Evolutionary conservation across 495 filamentous ascomycete genomes (phyloP).

Genomic region (Annulohypoxylon nitens): DNA sequence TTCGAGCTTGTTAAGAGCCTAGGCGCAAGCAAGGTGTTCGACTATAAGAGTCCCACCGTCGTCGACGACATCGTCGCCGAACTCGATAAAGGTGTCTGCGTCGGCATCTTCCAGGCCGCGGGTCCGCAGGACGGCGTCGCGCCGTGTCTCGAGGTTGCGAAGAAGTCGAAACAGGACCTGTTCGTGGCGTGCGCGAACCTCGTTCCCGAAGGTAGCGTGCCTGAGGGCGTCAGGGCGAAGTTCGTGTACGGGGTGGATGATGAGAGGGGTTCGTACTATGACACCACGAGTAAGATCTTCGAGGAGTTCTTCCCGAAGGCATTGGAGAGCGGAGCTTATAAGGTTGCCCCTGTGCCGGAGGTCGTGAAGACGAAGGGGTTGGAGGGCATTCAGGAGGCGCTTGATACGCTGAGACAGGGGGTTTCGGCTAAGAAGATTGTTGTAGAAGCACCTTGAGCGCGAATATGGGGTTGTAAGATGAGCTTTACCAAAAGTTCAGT

Average conservation of each 20-base stretch:
- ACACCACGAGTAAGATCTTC: constrained; percentile 35
- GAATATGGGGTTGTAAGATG: too few relatives aligned
- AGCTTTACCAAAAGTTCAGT: too few relatives aligned
- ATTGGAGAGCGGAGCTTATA: constrained; percentile 38
- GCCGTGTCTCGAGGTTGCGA: constrained; percentile 35
- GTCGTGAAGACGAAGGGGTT: constrained; percentile 46
- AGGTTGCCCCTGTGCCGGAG: constrained; percentile 47
- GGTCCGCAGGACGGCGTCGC: constrained; percentile 22
- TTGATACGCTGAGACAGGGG: constrained; percentile 53
- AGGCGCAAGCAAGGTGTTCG: constrained; percentile 48
- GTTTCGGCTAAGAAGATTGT: constrained; percentile 65
- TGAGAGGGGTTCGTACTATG: constrained; percentile 9
- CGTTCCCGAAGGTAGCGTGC: constrained; percentile 14
- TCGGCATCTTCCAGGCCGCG: constrained; percentile 42
- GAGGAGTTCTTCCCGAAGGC: constrained; percentile 44
- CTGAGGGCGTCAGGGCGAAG: constrained; percentile 19
- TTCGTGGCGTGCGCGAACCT: constrained; percentile 35
- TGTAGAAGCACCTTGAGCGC: constrained; percentile 30
- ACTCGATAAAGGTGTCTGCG: constrained; percentile 33
- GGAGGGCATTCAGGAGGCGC: constrained; percentile 49
- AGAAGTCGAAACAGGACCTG: constrained; percentile 33
- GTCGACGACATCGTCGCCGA: constrained; percentile 48
- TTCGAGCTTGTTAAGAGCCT: constrained; percentile 45
- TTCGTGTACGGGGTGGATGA: constrained; percentile 4
- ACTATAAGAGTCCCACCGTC: constrained; percentile 57